phyloP scores from a whole-genome alignment of 495 filamentous ascomycete species.

The Trichoderma gamsii region DNA sequence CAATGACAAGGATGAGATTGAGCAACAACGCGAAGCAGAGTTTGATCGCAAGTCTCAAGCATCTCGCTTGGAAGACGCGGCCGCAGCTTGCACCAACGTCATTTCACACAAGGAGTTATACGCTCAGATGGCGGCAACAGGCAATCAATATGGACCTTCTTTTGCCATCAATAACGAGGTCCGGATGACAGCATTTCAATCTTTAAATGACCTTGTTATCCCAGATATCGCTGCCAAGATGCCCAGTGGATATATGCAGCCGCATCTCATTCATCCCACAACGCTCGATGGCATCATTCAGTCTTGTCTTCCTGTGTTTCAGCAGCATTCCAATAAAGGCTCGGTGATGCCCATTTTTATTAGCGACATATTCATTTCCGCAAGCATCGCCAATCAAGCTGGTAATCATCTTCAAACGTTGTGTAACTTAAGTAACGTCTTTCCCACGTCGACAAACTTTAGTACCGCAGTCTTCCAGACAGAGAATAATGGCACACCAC shows the following conservation, averaged over 20 bases:
- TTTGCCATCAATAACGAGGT: slow-evolving; percentile 24
- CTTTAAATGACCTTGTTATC: slow-evolving; percentile 18
- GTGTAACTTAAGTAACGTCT: neutral
- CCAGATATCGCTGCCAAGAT: slow-evolving; percentile 24
- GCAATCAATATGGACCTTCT: slow-evolving; percentile 24
- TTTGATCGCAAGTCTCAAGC: neutral
- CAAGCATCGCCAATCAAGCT: neutral
- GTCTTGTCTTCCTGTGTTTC: slow-evolving; percentile 15
- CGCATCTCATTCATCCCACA: slow-evolving; percentile 23
- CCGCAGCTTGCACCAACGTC: neutral
- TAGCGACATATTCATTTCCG: neutral
- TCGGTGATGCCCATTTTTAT: neutral
- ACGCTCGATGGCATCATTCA: slow-evolving; percentile 24
- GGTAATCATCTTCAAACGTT: neutral
- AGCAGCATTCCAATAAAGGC: slow-evolving; percentile 8
- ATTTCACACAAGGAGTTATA: slow-evolving; percentile 19
- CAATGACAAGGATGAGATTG: neutral
- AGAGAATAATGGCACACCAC: neutral
- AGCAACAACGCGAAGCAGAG: neutral
- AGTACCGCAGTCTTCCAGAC: neutral
- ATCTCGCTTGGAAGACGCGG: neutral
- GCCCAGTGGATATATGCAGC: slow-evolving; percentile 19
- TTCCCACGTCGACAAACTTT: neutral
- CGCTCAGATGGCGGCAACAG: slow-evolving; percentile 18
- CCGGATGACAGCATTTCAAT: slow-evolving; percentile 14